phyloP scores from a whole-genome alignment of 208 protist genomes.

The Trypanosoma rangeli region DNA sequence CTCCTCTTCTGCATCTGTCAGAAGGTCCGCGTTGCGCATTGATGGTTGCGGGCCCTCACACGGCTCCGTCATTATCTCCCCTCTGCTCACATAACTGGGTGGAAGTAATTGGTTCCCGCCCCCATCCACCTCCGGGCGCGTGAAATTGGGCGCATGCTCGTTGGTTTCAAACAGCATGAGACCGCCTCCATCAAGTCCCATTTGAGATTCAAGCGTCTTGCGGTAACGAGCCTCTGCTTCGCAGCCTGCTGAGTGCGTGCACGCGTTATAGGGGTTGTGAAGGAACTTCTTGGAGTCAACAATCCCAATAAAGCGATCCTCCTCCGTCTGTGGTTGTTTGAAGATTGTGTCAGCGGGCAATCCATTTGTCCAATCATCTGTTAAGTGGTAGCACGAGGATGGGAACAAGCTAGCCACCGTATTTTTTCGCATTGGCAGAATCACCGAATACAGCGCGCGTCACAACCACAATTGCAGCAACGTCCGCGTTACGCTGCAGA shows the following conservation, averaged over 20 bases:
- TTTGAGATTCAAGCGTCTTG: conserved; percentile 18
- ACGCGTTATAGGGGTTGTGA: conserved; percentile 12
- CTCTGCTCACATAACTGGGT: neutral
- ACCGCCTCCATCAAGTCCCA: conserved; percentile 24
- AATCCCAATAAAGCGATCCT: conserved; percentile 33
- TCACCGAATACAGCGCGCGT: neutral
- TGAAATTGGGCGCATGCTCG: neutral
- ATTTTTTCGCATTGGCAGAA: neutral
- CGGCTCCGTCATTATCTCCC: neutral
- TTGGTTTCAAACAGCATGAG: conserved; percentile 19
- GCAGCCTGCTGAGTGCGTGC: neutral
- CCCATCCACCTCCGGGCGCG: neutral
- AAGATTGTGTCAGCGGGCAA: conserved; percentile 3
- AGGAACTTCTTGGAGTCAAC: conserved; percentile 28
- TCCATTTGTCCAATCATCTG: neutral
- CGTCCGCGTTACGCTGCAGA: neutral
- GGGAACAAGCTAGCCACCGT: neutral
- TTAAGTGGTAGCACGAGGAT: neutral
- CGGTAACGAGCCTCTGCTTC: conserved; percentile 21
- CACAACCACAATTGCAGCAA: neutral
- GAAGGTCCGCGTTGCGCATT: neutral
- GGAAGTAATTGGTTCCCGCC: neutral
- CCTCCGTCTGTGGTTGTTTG: neutral
- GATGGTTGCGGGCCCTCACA: too few relatives aligned
- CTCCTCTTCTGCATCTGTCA: neutral